A percentile compares a stretch with the other conserved stretches of the same genome.
phyloP scores from a whole-genome alignment of 2,329 filamentous ascomycete species.

The Pestalotiopsis sp. region DNA sequence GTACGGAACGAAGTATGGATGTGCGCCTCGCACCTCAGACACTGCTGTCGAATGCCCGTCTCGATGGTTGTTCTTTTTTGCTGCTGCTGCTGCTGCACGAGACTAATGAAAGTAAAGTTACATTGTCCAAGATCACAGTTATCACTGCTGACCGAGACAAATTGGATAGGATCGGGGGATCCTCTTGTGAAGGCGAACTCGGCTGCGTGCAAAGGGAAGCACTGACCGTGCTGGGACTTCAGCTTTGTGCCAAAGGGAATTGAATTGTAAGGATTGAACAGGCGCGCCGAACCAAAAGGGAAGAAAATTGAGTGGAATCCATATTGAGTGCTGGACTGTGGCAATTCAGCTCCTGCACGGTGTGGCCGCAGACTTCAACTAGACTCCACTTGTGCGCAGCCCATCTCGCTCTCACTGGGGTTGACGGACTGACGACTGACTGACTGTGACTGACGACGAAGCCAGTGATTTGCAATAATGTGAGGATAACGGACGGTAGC shows the following conservation, averaged over 20 bases:
- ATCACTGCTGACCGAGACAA: not conserved
- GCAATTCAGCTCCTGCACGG: not conserved
- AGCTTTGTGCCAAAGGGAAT: not conserved
- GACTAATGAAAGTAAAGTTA: not conserved
- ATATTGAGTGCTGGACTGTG: not conserved
- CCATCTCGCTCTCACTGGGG: not conserved
- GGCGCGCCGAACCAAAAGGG: not conserved
- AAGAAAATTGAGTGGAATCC: not conserved
- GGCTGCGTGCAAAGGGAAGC: not conserved
- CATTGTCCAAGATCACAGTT: not conserved
- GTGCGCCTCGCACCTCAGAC: not conserved
- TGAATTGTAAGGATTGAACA: not conserved
- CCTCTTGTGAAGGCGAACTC: not conserved
- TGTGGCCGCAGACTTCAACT: not conserved
- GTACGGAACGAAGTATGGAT: not conserved
- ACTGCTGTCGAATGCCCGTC: not conserved
- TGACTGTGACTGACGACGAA: not conserved
- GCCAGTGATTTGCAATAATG: not conserved
- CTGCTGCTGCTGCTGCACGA: not conserved
- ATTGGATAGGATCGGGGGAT: not conserved
- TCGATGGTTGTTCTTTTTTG: not conserved
- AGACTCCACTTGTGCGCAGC: not conserved
- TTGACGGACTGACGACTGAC: not conserved
- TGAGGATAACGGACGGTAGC: not conserved
- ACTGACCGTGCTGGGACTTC: not conserved